A percentile compares a stretch with the other conserved stretches of the same genome.
These are phyloP conservation scores for Protomyces inouyei DNA, from an alignment of 1,139 yeast species.

Conservation along the genomic window DNA sequence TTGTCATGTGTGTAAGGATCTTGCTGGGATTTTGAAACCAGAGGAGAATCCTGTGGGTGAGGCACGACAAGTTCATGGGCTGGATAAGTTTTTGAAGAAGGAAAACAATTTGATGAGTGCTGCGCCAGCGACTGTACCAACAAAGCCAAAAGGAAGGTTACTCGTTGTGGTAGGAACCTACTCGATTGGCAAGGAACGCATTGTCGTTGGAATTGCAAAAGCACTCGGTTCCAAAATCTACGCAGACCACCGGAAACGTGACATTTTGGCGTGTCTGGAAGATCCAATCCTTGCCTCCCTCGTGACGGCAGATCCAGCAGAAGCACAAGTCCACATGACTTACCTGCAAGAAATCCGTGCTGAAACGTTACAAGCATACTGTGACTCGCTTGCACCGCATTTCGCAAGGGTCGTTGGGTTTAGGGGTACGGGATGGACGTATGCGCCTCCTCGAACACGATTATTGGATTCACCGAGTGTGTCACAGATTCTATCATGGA, in stretches of 20 bases:
- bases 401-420: conserved; percentile 60
- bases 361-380: conserved; percentile 44
- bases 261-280: conserved; percentile 44
- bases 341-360: conserved; percentile 52
- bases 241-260: conserved; percentile 49
- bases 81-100: conserved; percentile 5
- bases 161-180: conserved; percentile 82
- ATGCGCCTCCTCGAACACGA: conserved; percentile 37
- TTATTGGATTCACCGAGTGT: conserved; percentile 31
- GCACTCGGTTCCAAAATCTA: conserved; percentile 52
- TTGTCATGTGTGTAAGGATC: conserved; percentile 48
- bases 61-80: conserved; percentile 6
- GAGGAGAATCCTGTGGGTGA: conserved; percentile 33
- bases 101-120: conserved; percentile 41
- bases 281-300: conserved; percentile 43
- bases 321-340: conserved; percentile 64
- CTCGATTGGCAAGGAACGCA: conserved; percentile 81
- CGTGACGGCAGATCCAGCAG: conserved; percentile 45
- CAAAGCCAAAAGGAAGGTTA: conserved; percentile 38
- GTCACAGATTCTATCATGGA: conserved; percentile 31
- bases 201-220: conserved; percentile 63
- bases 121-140: conserved; percentile 36
- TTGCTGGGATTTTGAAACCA: conserved; percentile 36
- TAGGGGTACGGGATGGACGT: conserved; percentile 87
- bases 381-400: conserved; percentile 47